These are phyloP conservation scores for Musa schizocarpa DNA, from an alignment of 176 grass and related monocot genomes.

Conservation along the genomic window DNA sequence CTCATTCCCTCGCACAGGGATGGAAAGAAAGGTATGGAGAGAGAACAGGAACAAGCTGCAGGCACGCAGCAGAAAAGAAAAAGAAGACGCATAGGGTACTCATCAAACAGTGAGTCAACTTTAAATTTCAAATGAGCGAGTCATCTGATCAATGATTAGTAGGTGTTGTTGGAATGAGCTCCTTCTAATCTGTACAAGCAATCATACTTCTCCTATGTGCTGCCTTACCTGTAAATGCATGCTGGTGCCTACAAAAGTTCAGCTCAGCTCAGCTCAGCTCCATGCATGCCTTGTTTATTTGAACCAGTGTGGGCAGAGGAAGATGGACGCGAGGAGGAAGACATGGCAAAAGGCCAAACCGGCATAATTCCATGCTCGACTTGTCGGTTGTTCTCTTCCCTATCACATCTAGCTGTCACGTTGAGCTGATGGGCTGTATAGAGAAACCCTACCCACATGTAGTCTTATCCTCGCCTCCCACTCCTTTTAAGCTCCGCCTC, in stretches of 20 bases:
- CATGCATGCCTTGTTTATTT: constrained; percentile 4
- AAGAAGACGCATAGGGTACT: constrained; percentile 6
- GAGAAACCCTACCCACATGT: constrained; percentile 49
- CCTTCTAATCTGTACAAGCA: background rate
- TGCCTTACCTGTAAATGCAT: background rate
- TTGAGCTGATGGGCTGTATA: constrained; percentile 54
- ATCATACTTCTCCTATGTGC: background rate
- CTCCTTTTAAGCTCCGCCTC: background rate
- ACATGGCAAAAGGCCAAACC: constrained; percentile 43
- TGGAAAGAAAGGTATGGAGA: background rate
- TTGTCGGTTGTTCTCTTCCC: constrained; percentile 84
- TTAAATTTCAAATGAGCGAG: constrained; percentile 8
- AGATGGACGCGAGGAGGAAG: constrained; percentile 18
- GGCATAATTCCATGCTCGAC: constrained; percentile 50
- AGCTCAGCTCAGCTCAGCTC: background rate
- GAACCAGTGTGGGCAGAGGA: constrained; percentile 32
- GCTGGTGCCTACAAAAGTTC: background rate
- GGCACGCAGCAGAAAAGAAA: background rate
- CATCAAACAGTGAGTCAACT: constrained; percentile 8
- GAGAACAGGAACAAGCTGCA: background rate
- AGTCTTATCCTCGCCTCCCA: constrained; percentile 24
- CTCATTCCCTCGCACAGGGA: background rate
- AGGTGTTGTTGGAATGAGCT: constrained; percentile 9
- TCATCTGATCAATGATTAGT: constrained; percentile 36
- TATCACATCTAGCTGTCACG: constrained; percentile 74